A percentile compares a stretch with the other conserved stretches of the same genome.
Conservation (phyloP, 352 stramenopile species). For the Aphanomyces invadans region DNA sequence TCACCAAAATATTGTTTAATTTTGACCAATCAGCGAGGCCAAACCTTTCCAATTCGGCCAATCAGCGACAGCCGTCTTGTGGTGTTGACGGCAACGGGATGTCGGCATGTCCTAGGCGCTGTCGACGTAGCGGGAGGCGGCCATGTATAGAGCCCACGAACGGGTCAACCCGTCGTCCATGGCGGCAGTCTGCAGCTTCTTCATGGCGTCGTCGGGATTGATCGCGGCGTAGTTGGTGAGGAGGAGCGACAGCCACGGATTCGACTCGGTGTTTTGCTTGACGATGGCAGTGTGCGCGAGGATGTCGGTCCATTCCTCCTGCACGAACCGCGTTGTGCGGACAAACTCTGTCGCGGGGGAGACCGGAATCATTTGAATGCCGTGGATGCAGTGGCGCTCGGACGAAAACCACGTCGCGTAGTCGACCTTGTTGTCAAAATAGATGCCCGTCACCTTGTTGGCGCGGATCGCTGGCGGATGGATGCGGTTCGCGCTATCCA, state of each 20-base stretch:
- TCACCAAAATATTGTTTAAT: too few relatives aligned
- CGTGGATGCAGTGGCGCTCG: constrained; percentile 63
- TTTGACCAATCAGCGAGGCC: too few relatives aligned
- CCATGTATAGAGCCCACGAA: constrained; percentile 70
- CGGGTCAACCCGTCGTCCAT: constrained; percentile 71
- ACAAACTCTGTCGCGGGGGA: constrained; percentile 54
- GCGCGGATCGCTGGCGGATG: constrained; percentile 38
- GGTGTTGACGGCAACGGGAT: too few relatives aligned
- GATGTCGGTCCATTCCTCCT: constrained; percentile 51
- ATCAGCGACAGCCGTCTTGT: too few relatives aligned
- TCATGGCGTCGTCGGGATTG: constrained; percentile 37
- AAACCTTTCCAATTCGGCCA: too few relatives aligned
- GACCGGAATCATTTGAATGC: constrained; percentile 70
- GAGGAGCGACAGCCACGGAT: constrained; percentile 66
- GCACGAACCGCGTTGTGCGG: constrained; percentile 43
- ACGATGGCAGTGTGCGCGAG: constrained; percentile 46
- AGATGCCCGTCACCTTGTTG: constrained; percentile 54
- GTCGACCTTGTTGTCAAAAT: constrained; percentile 77
- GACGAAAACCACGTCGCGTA: constrained; percentile 71
- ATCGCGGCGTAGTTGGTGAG: constrained; percentile 65
- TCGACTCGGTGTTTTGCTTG: constrained; percentile 31
- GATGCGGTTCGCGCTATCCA: constrained; percentile 44
- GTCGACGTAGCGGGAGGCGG: constrained; percentile 7
- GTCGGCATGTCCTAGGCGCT: background rate
- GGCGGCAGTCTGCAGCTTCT: constrained; percentile 44